Evolutionary conservation across 2,329 filamentous ascomycete species (phyloP).

Genomic region (Stagonosporopsis chrysanthemi): DNA sequence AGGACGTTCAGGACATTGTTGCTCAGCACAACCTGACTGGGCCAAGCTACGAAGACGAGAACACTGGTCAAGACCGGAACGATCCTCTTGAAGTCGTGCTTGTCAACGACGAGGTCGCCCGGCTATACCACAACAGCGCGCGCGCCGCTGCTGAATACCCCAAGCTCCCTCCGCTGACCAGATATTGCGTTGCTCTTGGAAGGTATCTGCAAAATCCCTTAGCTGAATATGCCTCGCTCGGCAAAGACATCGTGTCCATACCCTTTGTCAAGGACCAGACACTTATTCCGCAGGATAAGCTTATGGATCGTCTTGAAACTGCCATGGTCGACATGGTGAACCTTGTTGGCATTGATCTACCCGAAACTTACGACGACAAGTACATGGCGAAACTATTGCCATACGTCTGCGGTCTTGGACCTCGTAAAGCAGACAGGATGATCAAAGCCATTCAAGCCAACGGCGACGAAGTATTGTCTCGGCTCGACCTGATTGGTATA

Average conservation of each 20-base stretch:
- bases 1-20: conserved; percentile 80
- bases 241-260: conserved; percentile 85
- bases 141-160: conserved; percentile 83
- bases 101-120: conserved; percentile 96
- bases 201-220: conserved; percentile 94
- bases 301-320: conserved; percentile 87
- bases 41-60: conserved; percentile 80
- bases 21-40: conserved; percentile 78
- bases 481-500: conserved; percentile 88
- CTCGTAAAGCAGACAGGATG: conserved; percentile 84
- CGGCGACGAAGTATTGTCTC: conserved; percentile 81
- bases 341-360: conserved; percentile 92
- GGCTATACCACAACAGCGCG: conserved; percentile 90
- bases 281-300: conserved; percentile 84
- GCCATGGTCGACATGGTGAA: conserved; percentile 99
- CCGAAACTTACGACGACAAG: conserved; percentile 82
- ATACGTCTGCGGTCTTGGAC: conserved; percentile 89
- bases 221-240: conserved; percentile 94
- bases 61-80: conserved; percentile 72
- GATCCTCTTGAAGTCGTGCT: conserved; percentile 88
- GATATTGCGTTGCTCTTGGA: conserved; percentile 89
- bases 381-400: conserved; percentile 88
- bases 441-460: conserved; percentile 92
- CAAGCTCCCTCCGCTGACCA: conserved; percentile 75
- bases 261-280: conserved; percentile 91